phyloP scores from a whole-genome alignment of 139 green algal species.

The Auxenochlorella protothecoides region DNA sequence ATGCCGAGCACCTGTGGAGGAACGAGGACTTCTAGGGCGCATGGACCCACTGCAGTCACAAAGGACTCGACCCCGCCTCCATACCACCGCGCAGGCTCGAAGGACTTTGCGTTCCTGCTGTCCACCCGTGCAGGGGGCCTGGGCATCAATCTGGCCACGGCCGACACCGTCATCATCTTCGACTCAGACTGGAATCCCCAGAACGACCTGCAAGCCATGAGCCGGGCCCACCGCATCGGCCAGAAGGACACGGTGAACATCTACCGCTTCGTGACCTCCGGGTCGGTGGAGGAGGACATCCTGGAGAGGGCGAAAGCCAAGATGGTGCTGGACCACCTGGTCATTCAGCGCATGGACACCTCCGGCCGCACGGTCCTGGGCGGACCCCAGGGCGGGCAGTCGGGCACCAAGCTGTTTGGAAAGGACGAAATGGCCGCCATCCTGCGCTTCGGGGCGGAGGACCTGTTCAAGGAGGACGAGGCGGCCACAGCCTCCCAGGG shows the following conservation, averaged over 20 bases:
- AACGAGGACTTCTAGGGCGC: no score
- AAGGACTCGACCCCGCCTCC: not conserved
- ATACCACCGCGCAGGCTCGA: slow-evolving; percentile 22
- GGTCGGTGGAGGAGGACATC: slow-evolving; percentile 88
- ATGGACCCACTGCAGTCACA: no score
- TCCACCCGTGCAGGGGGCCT: slow-evolving; percentile 78
- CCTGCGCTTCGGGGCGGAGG: slow-evolving; percentile 87
- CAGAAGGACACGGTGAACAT: slow-evolving; percentile 69
- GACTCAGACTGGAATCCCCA: slow-evolving; percentile 53
- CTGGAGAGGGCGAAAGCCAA: slow-evolving; percentile 86
- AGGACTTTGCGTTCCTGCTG: slow-evolving; percentile 93
- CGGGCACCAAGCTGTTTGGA: slow-evolving; percentile 66
- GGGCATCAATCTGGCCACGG: slow-evolving; percentile 83
- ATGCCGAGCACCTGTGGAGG: no score
- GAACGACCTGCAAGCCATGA: slow-evolving; percentile 89
- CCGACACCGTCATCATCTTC: slow-evolving; percentile 78
- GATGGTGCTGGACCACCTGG: slow-evolving; percentile 96
- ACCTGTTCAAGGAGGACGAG: slow-evolving; percentile 64
- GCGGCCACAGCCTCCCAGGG: slow-evolving; percentile 18
- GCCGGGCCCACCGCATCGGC: slow-evolving; percentile 86
- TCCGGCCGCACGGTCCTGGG: slow-evolving; percentile 68
- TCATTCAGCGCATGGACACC: slow-evolving; percentile 90
- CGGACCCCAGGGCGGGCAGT: slow-evolving; percentile 17
- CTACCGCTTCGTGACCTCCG: slow-evolving; percentile 82
- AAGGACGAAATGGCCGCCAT: slow-evolving; percentile 95